phyloP scores from a whole-genome alignment of 2,329 filamentous ascomycete species.

The Orbilia blumenaviensis region DNA sequence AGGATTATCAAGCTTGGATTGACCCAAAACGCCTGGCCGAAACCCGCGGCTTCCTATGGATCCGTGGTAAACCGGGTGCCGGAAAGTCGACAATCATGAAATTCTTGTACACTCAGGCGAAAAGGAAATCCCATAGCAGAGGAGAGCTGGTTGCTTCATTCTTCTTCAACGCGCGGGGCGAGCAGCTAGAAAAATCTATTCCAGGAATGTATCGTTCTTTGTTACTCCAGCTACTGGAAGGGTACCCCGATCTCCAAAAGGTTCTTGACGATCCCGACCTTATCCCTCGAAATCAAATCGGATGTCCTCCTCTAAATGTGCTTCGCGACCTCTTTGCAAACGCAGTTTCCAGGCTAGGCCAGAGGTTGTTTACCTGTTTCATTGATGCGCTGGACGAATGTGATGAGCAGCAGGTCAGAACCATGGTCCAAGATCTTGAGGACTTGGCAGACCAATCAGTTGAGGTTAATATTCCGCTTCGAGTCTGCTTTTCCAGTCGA shows the following conservation, averaged over 20 bases:
- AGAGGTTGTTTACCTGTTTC: slow-evolving; percentile 57
- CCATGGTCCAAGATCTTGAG: slow-evolving; percentile 64
- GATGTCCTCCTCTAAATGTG: slow-evolving; percentile 47
- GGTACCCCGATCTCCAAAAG: slow-evolving; percentile 24
- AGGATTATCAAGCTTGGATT: slow-evolving; percentile 61
- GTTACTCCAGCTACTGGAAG: slow-evolving; percentile 36
- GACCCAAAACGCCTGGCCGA: slow-evolving; percentile 57
- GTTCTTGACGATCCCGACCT: slow-evolving; percentile 36
- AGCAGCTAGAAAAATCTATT: slow-evolving; percentile 52
- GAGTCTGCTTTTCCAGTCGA: slow-evolving; percentile 57
- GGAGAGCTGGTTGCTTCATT: slow-evolving; percentile 55
- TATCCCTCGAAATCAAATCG: slow-evolving; percentile 9
- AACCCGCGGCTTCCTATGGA: slow-evolving; percentile 64
- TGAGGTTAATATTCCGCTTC: neutral
- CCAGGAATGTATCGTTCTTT: slow-evolving; percentile 49
- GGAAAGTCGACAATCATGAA: slow-evolving; percentile 65
- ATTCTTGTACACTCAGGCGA: slow-evolving; percentile 56
- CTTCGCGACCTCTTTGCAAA: slow-evolving; percentile 56
- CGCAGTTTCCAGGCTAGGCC: slow-evolving; percentile 40
- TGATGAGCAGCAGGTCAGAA: slow-evolving; percentile 61
- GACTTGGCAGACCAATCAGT: slow-evolving; percentile 59
- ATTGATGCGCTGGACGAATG: slow-evolving; percentile 62
- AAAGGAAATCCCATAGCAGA: slow-evolving; percentile 17
- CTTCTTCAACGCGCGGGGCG: slow-evolving; percentile 58
- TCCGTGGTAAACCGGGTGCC: slow-evolving; percentile 64